Percentiles rank a stretch among this genome's conserved stretches.
phyloP scores from a whole-genome alignment of 257 asterid species.

The Ilex asprella region DNA sequence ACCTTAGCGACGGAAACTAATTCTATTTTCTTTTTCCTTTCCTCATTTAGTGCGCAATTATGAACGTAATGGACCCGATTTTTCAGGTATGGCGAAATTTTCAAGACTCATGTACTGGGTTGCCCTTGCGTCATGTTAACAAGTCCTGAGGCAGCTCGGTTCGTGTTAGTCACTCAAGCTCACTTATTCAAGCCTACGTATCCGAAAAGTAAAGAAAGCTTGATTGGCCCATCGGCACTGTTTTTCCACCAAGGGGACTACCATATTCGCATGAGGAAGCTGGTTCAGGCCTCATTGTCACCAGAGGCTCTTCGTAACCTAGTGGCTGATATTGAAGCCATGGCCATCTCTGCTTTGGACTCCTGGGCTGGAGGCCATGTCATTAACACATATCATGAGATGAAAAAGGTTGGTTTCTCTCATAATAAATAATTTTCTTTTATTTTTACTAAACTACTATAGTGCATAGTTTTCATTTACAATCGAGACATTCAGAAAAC shows the following conservation, averaged over 20 bases:
- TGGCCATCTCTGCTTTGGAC: constrained; percentile 41
- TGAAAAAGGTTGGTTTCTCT: constrained; percentile 53
- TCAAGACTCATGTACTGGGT: constrained; percentile 74
- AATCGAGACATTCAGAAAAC: too few species aligned
- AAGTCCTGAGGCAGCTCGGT: constrained; percentile 86
- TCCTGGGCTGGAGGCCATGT: constrained; percentile 42
- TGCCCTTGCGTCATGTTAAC: constrained; percentile 83
- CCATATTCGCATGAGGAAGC: constrained; percentile 66
- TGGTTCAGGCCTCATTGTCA: constrained; percentile 43
- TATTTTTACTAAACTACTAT: too few species aligned
- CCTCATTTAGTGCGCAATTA: background rate
- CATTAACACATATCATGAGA: constrained; percentile 48
- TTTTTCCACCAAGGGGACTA: constrained; percentile 76
- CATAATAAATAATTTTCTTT: background rate
- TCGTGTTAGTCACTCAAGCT: constrained; percentile 56
- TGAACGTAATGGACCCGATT: too few species aligned
- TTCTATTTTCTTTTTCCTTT: background rate
- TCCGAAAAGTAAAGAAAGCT: constrained; percentile 63
- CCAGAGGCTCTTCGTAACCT: constrained; percentile 56
- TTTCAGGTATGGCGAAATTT: constrained; percentile 74
- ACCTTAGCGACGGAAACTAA: too few species aligned
- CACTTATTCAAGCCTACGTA: constrained; percentile 86
- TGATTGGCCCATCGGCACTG: constrained; percentile 75
- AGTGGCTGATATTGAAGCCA: constrained; percentile 33
- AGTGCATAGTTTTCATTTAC: too few species aligned